Evolutionary conservation across 768 basidiomycete species (phyloP), one percentile per base, ranked within the genome.

Genomic region (Rhizopogon sp.): DNA sequence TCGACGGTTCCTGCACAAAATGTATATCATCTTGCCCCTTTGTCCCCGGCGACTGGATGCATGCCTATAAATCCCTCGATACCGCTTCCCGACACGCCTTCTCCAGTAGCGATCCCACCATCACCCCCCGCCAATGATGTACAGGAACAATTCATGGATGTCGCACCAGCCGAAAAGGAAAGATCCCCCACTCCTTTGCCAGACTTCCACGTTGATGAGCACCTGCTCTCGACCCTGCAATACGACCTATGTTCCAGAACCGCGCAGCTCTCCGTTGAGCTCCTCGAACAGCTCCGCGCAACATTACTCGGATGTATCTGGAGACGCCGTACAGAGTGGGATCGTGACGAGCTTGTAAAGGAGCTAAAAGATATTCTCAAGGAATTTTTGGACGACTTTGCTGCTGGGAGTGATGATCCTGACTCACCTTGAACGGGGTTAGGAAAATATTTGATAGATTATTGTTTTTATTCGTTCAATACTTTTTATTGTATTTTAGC

Each of bases 241-340:
- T 43, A 66, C 2, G 69, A 74, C 43, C 66, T 98, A 28, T 71
- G 71, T 37, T 72, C 79, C 16, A 66, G 66, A 43, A 97, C 96
- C 1, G 66, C 57, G 6, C 66, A 64, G 0, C 73, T 98, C 42
- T 90, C 77, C 25, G 78, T 98, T 49, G 97, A 99, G 65, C 85
- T 96, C 65, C 79, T 99, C 6, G 97, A 98, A 66, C 94, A 98
- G 69, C 77, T 99, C 6, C 83, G 97, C 5, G 95, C 97, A 7
- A 83, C 80, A 2, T 88, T 85, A 61, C 80, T 94, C 25, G 83
- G 84, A 41, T 75, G 75, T 49, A 78, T 98, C n/a, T 99, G 95
- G 95, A 75, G 82, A 29, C 84, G 82, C 58, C 73, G 94, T 37
- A 73, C 75, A 11, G 87, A 88, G 35, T 99, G 97, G 97, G 81